Conservation (phyloP, 2,329 filamentous ascomycete species). For the Alternaria alternata region DNA sequence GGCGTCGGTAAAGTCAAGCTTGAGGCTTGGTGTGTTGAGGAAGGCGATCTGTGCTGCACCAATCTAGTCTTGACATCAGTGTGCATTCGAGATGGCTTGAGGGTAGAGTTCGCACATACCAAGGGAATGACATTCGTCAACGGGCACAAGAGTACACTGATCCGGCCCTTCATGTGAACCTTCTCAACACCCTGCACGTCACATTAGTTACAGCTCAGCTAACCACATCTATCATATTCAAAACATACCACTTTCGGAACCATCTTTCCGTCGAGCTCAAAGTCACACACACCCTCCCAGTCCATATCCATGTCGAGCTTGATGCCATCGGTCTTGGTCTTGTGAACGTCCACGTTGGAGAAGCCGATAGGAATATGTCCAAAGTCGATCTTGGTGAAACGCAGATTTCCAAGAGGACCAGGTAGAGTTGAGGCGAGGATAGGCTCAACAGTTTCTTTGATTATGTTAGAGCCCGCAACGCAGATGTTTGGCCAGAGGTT, state of each 20-base stretch:
- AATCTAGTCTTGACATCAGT: slow-evolving; percentile 47
- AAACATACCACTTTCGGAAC: slow-evolving; percentile 52
- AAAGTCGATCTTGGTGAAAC: slow-evolving; percentile 58
- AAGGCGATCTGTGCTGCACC: slow-evolving; percentile 60
- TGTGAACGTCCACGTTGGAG: slow-evolving; percentile 56
- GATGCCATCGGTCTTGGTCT: slow-evolving; percentile 55
- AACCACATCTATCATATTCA: neutral
- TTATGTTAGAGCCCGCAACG: slow-evolving; percentile 54
- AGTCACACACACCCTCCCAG: slow-evolving; percentile 59
- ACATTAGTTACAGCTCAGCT: neutral
- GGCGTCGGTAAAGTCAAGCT: slow-evolving; percentile 59
- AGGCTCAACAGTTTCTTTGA: slow-evolving; percentile 59
- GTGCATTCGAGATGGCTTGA: neutral
- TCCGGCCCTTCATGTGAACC: slow-evolving; percentile 55
- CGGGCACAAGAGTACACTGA: slow-evolving; percentile 56
- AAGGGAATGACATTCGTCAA: slow-evolving; percentile 58
- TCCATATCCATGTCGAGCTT: slow-evolving; percentile 59
- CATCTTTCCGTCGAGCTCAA: slow-evolving; percentile 58
- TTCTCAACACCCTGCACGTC: slow-evolving; percentile 55
- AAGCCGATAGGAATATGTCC: slow-evolving; percentile 54
- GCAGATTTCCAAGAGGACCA: slow-evolving; percentile 53
- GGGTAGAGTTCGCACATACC: slow-evolving; percentile 38
- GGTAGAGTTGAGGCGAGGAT: slow-evolving; percentile 59
- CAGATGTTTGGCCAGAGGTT: slow-evolving; percentile 62
- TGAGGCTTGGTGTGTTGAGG: slow-evolving; percentile 58